Evolutionary conservation across 2,329 filamentous ascomycete genomes (phyloP).

Genomic region (Aschersonia sp.): DNA sequence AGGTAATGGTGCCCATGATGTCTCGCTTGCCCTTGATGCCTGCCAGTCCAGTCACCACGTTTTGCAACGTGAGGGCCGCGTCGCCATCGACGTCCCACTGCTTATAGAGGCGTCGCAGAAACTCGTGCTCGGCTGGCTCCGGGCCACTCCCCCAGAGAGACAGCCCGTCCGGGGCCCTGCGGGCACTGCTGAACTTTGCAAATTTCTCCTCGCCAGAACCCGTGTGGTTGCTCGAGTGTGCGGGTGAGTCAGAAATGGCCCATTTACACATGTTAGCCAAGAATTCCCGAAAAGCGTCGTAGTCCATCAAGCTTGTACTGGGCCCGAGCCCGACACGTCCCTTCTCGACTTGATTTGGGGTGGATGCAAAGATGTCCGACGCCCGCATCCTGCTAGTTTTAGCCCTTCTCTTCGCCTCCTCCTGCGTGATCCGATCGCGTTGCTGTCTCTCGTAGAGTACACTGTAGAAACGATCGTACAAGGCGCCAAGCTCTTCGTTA

Average conservation of each 20-base stretch:
- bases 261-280: conserved; percentile 79
- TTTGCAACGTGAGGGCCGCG: conserved; percentile 70
- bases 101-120: conserved; percentile 73
- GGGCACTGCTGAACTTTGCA: conserved; percentile 45
- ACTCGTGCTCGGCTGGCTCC: conserved; percentile 82
- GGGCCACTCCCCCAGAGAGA: conserved; percentile 42
- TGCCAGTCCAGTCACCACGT: conserved; percentile 82
- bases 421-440: conserved; percentile 59
- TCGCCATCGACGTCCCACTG: conserved; percentile 74
- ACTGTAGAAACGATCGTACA: conserved; percentile 91
- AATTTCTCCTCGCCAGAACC: conserved; percentile 36
- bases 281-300: conserved; percentile 90
- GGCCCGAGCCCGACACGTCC: conserved; percentile 78
- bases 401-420: conserved; percentile 53
- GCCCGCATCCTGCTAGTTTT: conserved; percentile 38
- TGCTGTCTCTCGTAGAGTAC: conserved; percentile 87
- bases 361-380: conserved; percentile 20
- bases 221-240: conserved; percentile 33
- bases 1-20: conserved; percentile 95
- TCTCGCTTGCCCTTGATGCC: conserved; percentile 86
- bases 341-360: conserved; percentile 50
- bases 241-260: conserved; percentile 79
- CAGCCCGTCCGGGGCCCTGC: conserved; percentile 23
- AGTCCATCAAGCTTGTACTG: conserved; percentile 91
- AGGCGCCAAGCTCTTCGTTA: conserved; percentile 68